phyloP scores from a whole-genome alignment of 2,329 filamentous ascomycete species.

The Xylariomycetidae sp. region DNA sequence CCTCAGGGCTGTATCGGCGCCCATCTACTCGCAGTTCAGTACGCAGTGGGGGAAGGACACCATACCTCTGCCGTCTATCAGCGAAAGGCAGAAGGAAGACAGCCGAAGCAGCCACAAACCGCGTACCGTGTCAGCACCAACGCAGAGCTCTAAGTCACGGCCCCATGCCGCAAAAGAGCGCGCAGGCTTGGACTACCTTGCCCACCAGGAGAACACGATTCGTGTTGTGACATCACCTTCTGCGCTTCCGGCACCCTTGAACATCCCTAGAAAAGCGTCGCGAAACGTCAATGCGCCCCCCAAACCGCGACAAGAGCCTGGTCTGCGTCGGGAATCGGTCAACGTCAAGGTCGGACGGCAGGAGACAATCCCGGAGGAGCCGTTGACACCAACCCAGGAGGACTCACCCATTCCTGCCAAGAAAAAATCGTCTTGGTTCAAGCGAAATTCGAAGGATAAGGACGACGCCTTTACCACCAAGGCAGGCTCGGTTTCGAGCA shows the following conservation, averaged over 20 bases:
- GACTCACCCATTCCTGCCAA: conserved; percentile 26
- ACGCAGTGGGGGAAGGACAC: conserved; percentile 30
- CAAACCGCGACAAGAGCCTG: conserved; percentile 9
- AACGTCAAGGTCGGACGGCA: conserved; percentile 16
- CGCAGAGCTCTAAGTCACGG: conserved; percentile 8
- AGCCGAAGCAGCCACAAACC: conserved; percentile 24
- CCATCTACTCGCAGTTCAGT: conserved; percentile 36
- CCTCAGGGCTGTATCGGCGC: conserved; percentile 45
- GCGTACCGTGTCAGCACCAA: conserved; percentile 42
- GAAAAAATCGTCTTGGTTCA: conserved; percentile 48
- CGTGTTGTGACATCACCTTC: conserved; percentile 48
- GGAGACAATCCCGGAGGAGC: conserved; percentile 10
- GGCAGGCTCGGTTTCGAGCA: conserved; percentile 8
- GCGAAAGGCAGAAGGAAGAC: conserved; percentile 30
- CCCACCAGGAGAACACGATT: conserved; percentile 45
- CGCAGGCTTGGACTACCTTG: conserved; percentile 38
- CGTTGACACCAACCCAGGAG: conserved; percentile 13
- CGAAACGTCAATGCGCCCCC: conserved; percentile 10
- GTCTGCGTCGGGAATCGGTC: conserved; percentile 22
- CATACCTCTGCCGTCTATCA: conserved; percentile 42
- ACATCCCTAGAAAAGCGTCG: conserved; percentile 34
- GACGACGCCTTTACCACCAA: conserved; percentile 13
- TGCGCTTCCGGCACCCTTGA: conserved; percentile 32
- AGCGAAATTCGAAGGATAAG: conserved; percentile 37
- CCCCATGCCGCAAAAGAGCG: conserved; percentile 22